Evolutionary conservation across 2,329 filamentous ascomycete genomes (phyloP).

Genomic region (Aureobasidium musti): DNA sequence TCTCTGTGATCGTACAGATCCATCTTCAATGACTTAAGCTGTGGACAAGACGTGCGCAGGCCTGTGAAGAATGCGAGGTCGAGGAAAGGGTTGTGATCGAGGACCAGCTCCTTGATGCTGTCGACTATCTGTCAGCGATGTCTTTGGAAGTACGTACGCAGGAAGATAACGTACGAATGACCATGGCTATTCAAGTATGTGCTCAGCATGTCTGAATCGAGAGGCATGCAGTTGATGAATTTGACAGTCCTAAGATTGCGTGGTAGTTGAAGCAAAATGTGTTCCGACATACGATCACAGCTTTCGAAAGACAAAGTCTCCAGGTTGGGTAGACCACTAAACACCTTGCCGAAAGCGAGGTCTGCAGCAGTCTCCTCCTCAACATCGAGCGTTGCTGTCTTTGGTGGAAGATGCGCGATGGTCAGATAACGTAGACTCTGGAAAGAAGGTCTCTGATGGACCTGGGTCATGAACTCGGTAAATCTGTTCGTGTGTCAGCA

Average conservation of each 20-base stretch:
- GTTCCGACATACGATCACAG: conserved; percentile 69
- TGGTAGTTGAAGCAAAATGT: conserved; percentile 69
- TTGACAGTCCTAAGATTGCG: conserved; percentile 66
- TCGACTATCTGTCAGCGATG: background rate
- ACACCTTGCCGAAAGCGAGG: conserved; percentile 28
- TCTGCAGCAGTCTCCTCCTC: conserved; percentile 30
- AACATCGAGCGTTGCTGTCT: conserved; percentile 5
- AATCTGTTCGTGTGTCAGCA: background rate
- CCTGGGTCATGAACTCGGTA: background rate
- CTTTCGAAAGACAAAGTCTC: conserved; percentile 71
- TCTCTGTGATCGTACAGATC: conserved; percentile 59
- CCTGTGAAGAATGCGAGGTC: conserved; percentile 71
- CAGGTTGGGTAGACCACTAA: conserved; percentile 60
- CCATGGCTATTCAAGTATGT: conserved; percentile 69
- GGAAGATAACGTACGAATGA: conserved; percentile 29
- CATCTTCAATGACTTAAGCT: conserved; percentile 69
- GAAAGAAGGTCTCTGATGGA: conserved; percentile 29
- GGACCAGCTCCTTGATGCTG: conserved; percentile 65
- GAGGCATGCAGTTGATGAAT: conserved; percentile 75
- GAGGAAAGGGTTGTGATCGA: conserved; percentile 79
- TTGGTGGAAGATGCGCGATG: conserved; percentile 29
- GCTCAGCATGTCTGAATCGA: conserved; percentile 67
- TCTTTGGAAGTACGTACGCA: background rate
- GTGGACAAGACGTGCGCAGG: conserved; percentile 68
- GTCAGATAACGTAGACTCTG: conserved; percentile 30